Evolutionary conservation across 805 yeast species (phyloP), one percentile per base, ranked within the genome.

Genomic region (Candida quercuum): DNA sequence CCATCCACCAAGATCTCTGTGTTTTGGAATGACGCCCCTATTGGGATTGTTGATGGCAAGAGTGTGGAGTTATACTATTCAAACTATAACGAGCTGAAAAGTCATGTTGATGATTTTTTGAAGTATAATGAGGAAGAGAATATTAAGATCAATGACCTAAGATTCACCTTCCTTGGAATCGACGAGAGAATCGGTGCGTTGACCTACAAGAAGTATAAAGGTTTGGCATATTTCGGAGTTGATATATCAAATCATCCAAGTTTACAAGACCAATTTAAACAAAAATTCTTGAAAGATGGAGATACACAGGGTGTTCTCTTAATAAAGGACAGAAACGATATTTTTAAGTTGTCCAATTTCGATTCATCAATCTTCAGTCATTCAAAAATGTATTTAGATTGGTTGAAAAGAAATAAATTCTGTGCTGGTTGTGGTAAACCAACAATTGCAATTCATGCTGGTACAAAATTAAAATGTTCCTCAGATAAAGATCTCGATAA

Each of bases 381-480:
- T 55, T 88, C 86, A 0, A 76, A 80, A 41, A 86, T 84, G 79
- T 84, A 80, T 55, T 54, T 88, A 38, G 96, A 91, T 60, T 91
- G 97, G 96, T 65, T 85, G 33, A 60, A 63, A 40, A 76, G 87
- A 40, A 82, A 81, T 57, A 67, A 71, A 43, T 86, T 72, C 61
- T 91, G 99, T 56, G 91, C 94, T 1, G 93, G 93, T 0, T 91
- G 99, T 66, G 97, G 96, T 0, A 51, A 70, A 0, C 62, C 57
- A 39, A 76, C 74, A 16, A 64, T 74, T 12, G 78, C 83, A 2
- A 67, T 78, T 10, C 76, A 81, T 41, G 83, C 78, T 0, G 91
- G 93, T 2, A 78, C 86, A 0, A 75, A 78, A 53, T 51, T 80
- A 24, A 38, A 47, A 3, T 81, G 89, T 53, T 61, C 74, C 4